Percentiles rank a stretch among this genome's conserved stretches.
phyloP scores from a whole-genome alignment of 768 basidiomycete species.

The Epithele typhae region DNA sequence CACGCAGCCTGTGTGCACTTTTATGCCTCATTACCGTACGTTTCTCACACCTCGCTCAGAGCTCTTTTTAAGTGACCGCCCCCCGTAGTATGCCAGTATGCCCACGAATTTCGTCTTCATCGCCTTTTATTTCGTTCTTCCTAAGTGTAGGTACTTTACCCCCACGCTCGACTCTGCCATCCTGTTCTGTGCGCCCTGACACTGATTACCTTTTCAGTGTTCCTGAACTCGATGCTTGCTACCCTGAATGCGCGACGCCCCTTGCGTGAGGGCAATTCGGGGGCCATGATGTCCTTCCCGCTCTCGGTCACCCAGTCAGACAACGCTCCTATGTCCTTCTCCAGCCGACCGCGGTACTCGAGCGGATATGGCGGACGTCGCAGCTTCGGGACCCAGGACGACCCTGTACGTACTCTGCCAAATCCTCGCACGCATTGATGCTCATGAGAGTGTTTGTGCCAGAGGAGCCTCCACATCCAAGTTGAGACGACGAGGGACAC shows the following conservation, averaged over 20 bases:
- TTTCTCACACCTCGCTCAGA: background rate
- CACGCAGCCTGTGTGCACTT: slow-evolving; percentile 20
- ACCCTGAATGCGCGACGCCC: slow-evolving; percentile 14
- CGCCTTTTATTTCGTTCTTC: slow-evolving; percentile 21
- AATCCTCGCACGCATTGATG: slow-evolving; percentile 1
- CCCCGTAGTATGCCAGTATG: slow-evolving; percentile 20
- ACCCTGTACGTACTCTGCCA: no score
- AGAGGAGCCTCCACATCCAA: slow-evolving; percentile 8
- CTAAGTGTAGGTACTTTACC: slow-evolving; percentile 17
- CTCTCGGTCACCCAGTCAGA: slow-evolving; percentile 1
- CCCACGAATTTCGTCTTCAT: slow-evolving; percentile 21
- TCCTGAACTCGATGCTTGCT: slow-evolving; percentile 16
- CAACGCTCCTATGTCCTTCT: background rate
- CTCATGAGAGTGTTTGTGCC: no score
- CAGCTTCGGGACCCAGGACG: no score
- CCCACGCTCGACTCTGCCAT: background rate
- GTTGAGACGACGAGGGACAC: slow-evolving; percentile 8
- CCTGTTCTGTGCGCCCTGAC: background rate
- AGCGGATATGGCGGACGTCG: no score
- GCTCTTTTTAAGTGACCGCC: background rate
- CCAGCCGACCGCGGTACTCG: background rate
- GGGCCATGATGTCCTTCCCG: slow-evolving; percentile 9
- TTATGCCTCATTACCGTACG: slow-evolving; percentile 17
- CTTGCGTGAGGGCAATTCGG: slow-evolving; percentile 5
- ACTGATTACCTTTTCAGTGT: slow-evolving; percentile 4